Conservation (phyloP, 306 rosid genomes). For the Lathyrus tuberosus region DNA sequence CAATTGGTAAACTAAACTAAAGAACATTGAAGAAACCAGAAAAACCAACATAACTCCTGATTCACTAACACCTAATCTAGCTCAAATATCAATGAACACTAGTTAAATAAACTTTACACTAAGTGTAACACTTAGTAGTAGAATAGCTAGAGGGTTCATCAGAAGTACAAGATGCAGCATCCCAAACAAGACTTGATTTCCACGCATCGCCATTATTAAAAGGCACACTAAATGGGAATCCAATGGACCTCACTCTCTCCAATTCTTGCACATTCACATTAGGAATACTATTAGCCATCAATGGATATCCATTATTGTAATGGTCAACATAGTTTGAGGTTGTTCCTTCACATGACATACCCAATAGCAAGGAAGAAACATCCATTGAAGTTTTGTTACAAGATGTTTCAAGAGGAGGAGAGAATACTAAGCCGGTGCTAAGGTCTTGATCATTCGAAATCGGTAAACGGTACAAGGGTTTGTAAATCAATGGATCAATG, state of each 20-base stretch:
- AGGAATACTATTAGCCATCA: conserved; percentile 13
- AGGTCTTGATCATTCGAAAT: conserved; percentile 43
- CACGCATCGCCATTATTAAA: conserved; percentile 12
- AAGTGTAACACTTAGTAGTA: conserved; percentile 26
- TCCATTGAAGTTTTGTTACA: conserved; percentile 44
- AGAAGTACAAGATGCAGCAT: conserved; percentile 18
- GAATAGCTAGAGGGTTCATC: conserved; percentile 29
- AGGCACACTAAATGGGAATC: conserved; percentile 11
- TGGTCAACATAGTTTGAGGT: conserved; percentile 39
- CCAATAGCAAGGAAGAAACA: conserved; percentile 62
- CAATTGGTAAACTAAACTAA: neutral
- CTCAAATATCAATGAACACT: neutral
- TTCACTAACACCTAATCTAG: neutral
- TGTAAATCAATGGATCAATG: conserved; percentile 42
- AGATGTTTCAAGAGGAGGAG: conserved; percentile 14
- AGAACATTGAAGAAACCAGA: neutral
- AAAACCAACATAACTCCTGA: neutral
- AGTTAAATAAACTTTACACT: neutral
- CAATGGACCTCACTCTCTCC: neutral
- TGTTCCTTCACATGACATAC: conserved; percentile 58
- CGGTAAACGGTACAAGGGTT: conserved; percentile 46
- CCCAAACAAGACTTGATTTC: conserved; percentile 26
- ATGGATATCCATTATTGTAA: conserved; percentile 43
- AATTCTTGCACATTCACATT: conserved; percentile 29
- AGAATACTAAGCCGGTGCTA: conserved; percentile 35